These are phyloP conservation scores for Rhizophora apiculata DNA, from an alignment of 345 rosid genomes.

Conservation along the genomic window DNA sequence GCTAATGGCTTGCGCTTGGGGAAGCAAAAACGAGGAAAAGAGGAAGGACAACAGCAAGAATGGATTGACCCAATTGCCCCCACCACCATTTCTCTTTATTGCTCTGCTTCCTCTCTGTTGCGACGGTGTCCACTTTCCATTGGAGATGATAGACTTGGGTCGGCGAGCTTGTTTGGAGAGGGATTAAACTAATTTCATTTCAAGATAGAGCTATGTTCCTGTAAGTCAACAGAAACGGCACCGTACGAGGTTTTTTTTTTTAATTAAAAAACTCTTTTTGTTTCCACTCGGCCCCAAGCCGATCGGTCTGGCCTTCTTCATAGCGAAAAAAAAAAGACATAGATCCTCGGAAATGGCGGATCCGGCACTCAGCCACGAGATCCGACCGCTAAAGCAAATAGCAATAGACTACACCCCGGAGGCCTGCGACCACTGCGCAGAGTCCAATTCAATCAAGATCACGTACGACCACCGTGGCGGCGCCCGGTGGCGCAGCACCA, in stretches of 20 bases:
- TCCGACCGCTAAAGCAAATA: constrained; percentile 47
- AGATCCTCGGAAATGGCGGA: constrained; percentile 38
- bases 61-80: constrained; percentile 34
- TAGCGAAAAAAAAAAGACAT: too few species aligned
- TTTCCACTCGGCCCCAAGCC: too few species aligned
- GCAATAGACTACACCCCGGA: constrained; percentile 62
- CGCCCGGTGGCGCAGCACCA: constrained; percentile 59
- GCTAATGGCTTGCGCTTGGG: constrained; percentile 37
- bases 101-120: background rate
- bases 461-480: constrained; percentile 59
- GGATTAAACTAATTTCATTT: background rate
- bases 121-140: background rate
- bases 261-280: too few species aligned
- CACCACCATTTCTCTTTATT: constrained; percentile 25
- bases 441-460: constrained; percentile 46
- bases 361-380: constrained; percentile 37
- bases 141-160: constrained; percentile 2
- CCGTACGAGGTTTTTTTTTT: too few species aligned
- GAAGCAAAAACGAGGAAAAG: constrained; percentile 36
- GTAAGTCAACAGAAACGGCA: background rate
- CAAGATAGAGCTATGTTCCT: background rate
- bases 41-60: constrained; percentile 35
- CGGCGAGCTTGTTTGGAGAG: background rate
- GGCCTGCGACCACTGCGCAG: constrained; percentile 49
- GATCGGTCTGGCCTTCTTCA: too few species aligned